phyloP scores from a whole-genome alignment of 2,329 filamentous ascomycete genomes.

The Alternaria novae-zelandiae region DNA sequence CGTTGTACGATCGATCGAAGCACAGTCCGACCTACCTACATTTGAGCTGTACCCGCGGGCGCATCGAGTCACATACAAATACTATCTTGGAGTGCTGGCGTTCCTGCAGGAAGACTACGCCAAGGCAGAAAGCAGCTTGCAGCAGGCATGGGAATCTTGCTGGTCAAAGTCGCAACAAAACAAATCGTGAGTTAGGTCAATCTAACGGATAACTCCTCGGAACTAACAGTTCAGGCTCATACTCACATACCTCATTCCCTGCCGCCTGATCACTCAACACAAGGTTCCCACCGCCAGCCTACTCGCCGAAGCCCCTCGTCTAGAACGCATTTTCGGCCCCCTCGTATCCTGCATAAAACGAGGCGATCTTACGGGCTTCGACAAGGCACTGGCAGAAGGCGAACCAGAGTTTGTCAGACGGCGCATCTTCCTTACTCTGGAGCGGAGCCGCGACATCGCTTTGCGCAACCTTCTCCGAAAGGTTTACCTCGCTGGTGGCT shows the following conservation, averaged over 20 bases:
- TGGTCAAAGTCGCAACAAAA: constrained; percentile 75
- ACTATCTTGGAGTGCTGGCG: constrained; percentile 90
- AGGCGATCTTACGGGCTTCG: constrained; percentile 84
- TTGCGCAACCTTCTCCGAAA: constrained; percentile 90
- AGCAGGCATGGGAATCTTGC: constrained; percentile 82
- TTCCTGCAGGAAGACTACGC: constrained; percentile 95
- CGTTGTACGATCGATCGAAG: constrained; percentile 81
- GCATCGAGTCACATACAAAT: constrained; percentile 94
- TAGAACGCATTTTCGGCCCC: constrained; percentile 80
- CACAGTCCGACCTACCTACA: constrained; percentile 79
- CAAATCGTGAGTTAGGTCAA: constrained; percentile 66
- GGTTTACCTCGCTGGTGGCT: constrained; percentile 85
- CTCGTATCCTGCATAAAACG: constrained; percentile 79
- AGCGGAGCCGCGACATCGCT: constrained; percentile 89
- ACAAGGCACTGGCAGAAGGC: constrained; percentile 76
- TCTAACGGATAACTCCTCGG: constrained; percentile 36
- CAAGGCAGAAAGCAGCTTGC: constrained; percentile 65
- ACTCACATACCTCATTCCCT: constrained; percentile 92
- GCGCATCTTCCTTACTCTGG: constrained; percentile 92
- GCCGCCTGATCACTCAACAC: constrained; percentile 85
- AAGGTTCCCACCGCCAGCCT: constrained; percentile 77
- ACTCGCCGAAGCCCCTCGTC: constrained; percentile 74
- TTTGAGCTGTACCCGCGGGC: constrained; percentile 83
- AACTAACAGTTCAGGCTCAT: constrained; percentile 68
- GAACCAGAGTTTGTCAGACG: constrained; percentile 94